Evolutionary conservation across 371 early-diverging fungal species (phyloP).

Genomic region (Encephalitozoon hellem): DNA sequence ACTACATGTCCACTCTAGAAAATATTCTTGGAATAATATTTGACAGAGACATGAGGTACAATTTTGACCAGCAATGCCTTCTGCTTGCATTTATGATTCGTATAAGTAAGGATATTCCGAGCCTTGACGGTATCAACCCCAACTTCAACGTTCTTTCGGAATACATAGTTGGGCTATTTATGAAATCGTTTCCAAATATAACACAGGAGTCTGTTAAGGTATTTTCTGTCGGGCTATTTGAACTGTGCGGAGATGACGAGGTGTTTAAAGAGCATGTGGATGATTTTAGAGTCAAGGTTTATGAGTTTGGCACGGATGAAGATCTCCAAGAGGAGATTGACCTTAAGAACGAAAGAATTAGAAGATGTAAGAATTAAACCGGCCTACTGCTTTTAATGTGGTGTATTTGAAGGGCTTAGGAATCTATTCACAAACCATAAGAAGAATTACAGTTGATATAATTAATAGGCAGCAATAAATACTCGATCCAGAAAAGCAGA

Average conservation of each 20-base stretch:
- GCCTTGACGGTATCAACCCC: neutral
- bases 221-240: constrained; percentile 48
- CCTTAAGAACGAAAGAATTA: constrained; percentile 46
- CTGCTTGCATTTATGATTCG: constrained; percentile 34
- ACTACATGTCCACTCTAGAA: constrained; percentile 41
- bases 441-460: neutral
- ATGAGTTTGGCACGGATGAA: constrained; percentile 52
- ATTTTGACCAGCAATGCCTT: constrained; percentile 24
- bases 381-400: neutral
- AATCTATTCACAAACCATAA: neutral
- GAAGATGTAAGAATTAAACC: neutral
- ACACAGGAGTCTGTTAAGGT: constrained; percentile 31
- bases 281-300: constrained; percentile 52
- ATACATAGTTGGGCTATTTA: constrained; percentile 25
- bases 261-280: constrained; percentile 46
- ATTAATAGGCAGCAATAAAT: neutral
- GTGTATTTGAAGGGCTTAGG: neutral
- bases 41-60: constrained; percentile 50
- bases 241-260: constrained; percentile 33
- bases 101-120: constrained; percentile 19
- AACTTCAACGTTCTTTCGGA: constrained; percentile 26
- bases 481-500: neutral
- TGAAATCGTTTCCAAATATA: constrained; percentile 43
- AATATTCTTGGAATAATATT: constrained; percentile 54
- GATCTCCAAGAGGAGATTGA: constrained; percentile 46